Conservation (phyloP, 2,329 filamentous ascomycete genomes). For the Tolypocladium capitatum region DNA sequence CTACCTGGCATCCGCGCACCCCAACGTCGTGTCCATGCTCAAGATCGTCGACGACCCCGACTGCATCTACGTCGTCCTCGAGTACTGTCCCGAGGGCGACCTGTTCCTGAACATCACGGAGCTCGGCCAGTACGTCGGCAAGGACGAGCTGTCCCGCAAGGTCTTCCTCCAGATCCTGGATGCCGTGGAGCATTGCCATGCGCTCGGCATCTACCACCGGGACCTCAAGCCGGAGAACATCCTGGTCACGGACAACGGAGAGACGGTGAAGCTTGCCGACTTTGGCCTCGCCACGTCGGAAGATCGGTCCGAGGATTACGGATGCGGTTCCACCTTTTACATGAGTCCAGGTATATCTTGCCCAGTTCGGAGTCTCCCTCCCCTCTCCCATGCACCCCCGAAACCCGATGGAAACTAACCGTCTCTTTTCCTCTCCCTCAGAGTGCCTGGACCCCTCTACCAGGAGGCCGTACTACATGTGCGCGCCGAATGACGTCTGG, state of each 20-base stretch:
- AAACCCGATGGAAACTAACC: background rate
- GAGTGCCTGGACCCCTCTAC: conserved; percentile 78
- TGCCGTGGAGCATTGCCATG: conserved; percentile 92
- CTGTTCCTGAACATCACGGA: conserved; percentile 97
- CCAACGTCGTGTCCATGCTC: conserved; percentile 84
- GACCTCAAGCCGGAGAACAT: conserved; percentile 98
- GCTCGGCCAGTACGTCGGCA: conserved; percentile 80
- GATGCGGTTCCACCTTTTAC: conserved; percentile 96
- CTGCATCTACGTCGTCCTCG: conserved; percentile 91
- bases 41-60: conserved; percentile 87
- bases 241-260: conserved; percentile 74
- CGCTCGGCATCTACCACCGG: conserved; percentile 85
- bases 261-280: conserved; percentile 89
- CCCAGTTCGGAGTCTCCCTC: conserved; percentile 1
- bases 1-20: conserved; percentile 75
- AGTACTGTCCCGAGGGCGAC: conserved; percentile 95
- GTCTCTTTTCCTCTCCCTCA: conserved; percentile 24
- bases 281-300: conserved; percentile 90
- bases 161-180: conserved; percentile 93
- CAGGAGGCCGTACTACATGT: conserved; percentile 69
- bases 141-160: conserved; percentile 74
- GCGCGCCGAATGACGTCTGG: conserved; percentile 94
- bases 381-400: background rate
- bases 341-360: conserved; percentile 84
- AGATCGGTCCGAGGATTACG: conserved; percentile 78